Base-by-base conservation (phyloP, 148 eudicot genomes). In the Fagopyrum homotropicum region DNA sequence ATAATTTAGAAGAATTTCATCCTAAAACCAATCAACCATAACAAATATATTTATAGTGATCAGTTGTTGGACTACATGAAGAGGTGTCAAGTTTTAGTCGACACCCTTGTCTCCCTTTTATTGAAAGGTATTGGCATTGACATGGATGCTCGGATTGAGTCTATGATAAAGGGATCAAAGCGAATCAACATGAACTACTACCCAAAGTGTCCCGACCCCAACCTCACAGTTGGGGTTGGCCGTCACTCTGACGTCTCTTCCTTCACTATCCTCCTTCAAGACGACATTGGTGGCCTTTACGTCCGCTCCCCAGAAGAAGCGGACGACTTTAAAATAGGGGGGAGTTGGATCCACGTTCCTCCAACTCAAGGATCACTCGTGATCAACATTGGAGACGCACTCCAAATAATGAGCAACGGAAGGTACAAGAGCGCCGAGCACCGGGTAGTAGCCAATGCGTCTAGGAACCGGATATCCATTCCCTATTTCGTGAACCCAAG, bases 141-240 rank as follows among this genome's bases (percentile, higher is more conserved):
- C 4, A 74, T 71, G 26, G 79, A 82, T 7, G 55, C 75, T 16
- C 49, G 69, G 16, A 84, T 75, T 51, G 75, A 82, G 79, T 80
- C 81, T 4, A 75, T 80, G n/a, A 52, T 84, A 4, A 80, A 81
- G 50, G 87, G 89, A 16, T 86, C 88, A 2, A 78, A 59, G 72
- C 70, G 88, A 54, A 81, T 86, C 10, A 86, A 86, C 68, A 80
- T 86, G 14, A 86, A 86, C 76, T 86, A 78, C 77, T 86, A 86
- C 66, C 89, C 89, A 6, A 86, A 69, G 43, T 86, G 89, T 57
- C 87, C 85, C 0, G 76, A 82, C n/a, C 85, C 87, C 4, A 85
- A 86, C 61, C 84, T 86, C 3, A 82, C 89, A 9, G 83, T 84
- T 0, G 89, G 89, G 22, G 87, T 86, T 46, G 89, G 89, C n/a